Base-by-base conservation (phyloP, 306 rosid species). In the Rosa rugosa region DNA sequence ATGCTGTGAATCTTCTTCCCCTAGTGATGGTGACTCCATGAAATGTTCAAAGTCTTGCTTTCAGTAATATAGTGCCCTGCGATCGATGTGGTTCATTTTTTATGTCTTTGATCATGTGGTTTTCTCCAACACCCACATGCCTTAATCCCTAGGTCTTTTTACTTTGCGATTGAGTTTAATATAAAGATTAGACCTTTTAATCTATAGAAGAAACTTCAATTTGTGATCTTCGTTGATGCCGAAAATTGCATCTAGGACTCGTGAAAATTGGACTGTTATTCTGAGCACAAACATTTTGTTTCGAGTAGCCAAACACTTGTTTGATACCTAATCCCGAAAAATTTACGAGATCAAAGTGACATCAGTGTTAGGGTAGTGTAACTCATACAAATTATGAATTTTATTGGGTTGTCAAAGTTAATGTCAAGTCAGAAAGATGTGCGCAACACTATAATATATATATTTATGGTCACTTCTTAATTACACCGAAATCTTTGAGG, bases 121-220 rank as follows among this genome's bases (percentile, higher is more conserved):
- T 81, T 71, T 79, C 77, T 85, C 49, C 75, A 80, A 83, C 78
- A 75, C 80, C 81, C 92, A 86, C 91, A 88, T 86, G 91, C 84
- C 76, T 62, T 68, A 76, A 74, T 87, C 84, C 80, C 68, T 31
- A 56, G 31, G 63, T 73, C 62, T 80, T 49, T 83, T 80, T 69
- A 69, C 78, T 73, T 80, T 84, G 76, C 62, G 76, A 0, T 65
- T 41, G 75, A 78, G 42, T 79, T 79, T 73, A 60, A 84, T 70
- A 67, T 22, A 31, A 69, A 83, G 69, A 83, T 59, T 78, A 71
- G 74, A 69, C 64, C 62, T 67, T 78, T 53, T 54, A 56, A 65
- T 69, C 22, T 68, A 73, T 1, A 22, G 7, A 31, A 31, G 40
- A 25, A 22, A 57, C 16, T 16, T 18, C 60, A 66, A 41, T 53